Evolutionary conservation across 345 rosid genomes (phyloP).

Genomic region (Gynandropsis gynandra): DNA sequence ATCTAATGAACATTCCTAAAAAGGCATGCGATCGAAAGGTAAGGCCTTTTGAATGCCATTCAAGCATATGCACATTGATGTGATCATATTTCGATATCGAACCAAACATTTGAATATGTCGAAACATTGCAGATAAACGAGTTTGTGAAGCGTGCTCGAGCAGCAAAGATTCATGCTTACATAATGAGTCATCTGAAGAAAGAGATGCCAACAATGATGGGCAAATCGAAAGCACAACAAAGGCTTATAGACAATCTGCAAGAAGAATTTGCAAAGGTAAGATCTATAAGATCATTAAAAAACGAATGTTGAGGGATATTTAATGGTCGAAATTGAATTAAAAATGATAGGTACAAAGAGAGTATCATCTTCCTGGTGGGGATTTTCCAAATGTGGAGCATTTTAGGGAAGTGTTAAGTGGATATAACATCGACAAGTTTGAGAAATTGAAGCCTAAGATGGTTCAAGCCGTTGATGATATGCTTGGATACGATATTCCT

Average conservation of each 20-base stretch:
- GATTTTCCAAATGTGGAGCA: conserved; percentile 85
- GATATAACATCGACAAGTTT: conserved; percentile 69
- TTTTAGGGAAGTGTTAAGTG: conserved; percentile 56
- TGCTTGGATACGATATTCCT: conserved; percentile 85
- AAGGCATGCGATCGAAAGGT: conserved; percentile 93
- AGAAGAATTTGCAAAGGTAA: conserved; percentile 78
- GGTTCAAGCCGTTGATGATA: conserved; percentile 85
- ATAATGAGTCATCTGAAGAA: conserved; percentile 88
- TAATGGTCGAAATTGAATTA: too few species aligned
- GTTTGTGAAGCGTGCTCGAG: conserved; percentile 90
- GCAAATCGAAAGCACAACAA: conserved; percentile 89
- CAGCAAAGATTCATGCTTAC: conserved; percentile 87
- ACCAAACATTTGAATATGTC: neutral
- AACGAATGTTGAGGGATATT: neutral
- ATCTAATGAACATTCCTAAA: conserved; percentile 68
- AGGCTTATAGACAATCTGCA: conserved; percentile 65
- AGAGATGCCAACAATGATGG: conserved; percentile 96
- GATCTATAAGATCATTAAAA: neutral
- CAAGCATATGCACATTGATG: neutral
- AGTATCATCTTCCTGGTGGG: conserved; percentile 67
- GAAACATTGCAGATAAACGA: conserved; percentile 62
- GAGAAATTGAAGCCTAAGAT: conserved; percentile 83
- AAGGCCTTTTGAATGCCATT: conserved; percentile 4
- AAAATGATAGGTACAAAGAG: conserved; percentile 63
- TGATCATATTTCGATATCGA: neutral